phyloP scores from a whole-genome alignment of 495 filamentous ascomycete genomes.

The Polyplosphaeria fusca region DNA sequence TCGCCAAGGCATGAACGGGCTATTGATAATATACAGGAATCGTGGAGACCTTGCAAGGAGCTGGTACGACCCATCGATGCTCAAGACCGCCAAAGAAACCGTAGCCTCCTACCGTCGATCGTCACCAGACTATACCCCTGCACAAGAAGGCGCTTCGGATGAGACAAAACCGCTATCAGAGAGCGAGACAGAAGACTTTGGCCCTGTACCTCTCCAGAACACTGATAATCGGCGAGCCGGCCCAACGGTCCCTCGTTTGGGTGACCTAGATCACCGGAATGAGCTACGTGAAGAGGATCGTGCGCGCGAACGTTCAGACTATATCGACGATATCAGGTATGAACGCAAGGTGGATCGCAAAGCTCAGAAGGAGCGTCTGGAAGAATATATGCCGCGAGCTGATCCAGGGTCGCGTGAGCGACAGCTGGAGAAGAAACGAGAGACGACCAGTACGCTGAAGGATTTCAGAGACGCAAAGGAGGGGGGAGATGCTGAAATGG shows the following conservation, averaged over 20 bases:
- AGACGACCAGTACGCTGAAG: slow-evolving; percentile 52
- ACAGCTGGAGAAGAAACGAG: slow-evolving; percentile 76
- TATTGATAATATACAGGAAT: slow-evolving; percentile 64
- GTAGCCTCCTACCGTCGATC: not conserved
- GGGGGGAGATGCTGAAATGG: slow-evolving; percentile 55
- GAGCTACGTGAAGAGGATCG: slow-evolving; percentile 54
- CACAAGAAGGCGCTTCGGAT: slow-evolving; percentile 33
- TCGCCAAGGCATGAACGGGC: not conserved
- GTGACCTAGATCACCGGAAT: slow-evolving; percentile 70
- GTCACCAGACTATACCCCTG: not conserved
- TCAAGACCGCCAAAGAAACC: slow-evolving; percentile 28
- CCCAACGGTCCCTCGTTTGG: slow-evolving; percentile 67
- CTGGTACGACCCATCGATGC: slow-evolving; percentile 75
- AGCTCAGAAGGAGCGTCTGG: slow-evolving; percentile 59
- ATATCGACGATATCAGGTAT: slow-evolving; percentile 54
- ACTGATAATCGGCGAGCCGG: slow-evolving; percentile 48
- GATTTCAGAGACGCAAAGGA: slow-evolving; percentile 57
- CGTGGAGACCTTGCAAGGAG: slow-evolving; percentile 85
- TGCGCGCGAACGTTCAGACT: slow-evolving; percentile 52
- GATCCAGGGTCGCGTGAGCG: slow-evolving; percentile 83
- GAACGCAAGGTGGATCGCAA: slow-evolving; percentile 61
- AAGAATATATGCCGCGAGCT: slow-evolving; percentile 79
- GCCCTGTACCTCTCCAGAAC: slow-evolving; percentile 61
- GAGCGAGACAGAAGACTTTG: slow-evolving; percentile 62
- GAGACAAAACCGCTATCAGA: slow-evolving; percentile 23